Base-by-base conservation (phyloP, 2,329 filamentous ascomycete genomes). In the Pseudogymnoascus sp. region DNA sequence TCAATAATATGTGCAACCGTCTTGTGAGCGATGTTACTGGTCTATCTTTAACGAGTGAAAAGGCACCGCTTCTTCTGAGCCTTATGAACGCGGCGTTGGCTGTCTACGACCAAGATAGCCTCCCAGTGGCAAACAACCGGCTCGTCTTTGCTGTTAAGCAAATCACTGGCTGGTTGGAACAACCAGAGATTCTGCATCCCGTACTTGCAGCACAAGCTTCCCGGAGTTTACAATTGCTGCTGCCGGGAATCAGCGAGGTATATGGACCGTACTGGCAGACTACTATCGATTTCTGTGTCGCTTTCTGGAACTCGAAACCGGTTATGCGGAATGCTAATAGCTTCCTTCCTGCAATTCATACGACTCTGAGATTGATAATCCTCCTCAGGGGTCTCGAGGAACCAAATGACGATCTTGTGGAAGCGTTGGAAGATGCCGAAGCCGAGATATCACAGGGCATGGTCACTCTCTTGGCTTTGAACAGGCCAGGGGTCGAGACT, bases 241-340 rank as follows among this genome's bases (percentile, higher is more conserved):
- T 97, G 0, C 90, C 90, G 1, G 83, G 82, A 42, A 87, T 97
- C 69, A 83, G 85, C 64, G 88, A 92, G 56, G 85, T 96, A 0
- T 97, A 96, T 69, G 94, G 93, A 0, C 84, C 89, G 0, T 90
- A 96, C 71, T 99, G 94, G 94, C 82, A 87, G 60, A 82, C 82
- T 59, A 75, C 82, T 0, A 75, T 91, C 16, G 78, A 83, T 35
- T 83, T 85, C 60, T 83, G 87, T 65, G 76, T 81, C 10, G 74
- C 76, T 6, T 75, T 85, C 0, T 90, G 87, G 85, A 75, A 77
- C 2, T 77, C 78, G 3, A 79, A 60, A 5, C 77, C 0, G 72
- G 73, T 10, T 73, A 64, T 74, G 1, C 77, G 79, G 5, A 65
- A 74, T 1, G 66, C 77, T 0, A 78, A 84, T 14, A 73, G 78